These are phyloP conservation scores for Candida nitratophila DNA, from an alignment of 805 yeast genomes.

Conservation along the genomic window DNA sequence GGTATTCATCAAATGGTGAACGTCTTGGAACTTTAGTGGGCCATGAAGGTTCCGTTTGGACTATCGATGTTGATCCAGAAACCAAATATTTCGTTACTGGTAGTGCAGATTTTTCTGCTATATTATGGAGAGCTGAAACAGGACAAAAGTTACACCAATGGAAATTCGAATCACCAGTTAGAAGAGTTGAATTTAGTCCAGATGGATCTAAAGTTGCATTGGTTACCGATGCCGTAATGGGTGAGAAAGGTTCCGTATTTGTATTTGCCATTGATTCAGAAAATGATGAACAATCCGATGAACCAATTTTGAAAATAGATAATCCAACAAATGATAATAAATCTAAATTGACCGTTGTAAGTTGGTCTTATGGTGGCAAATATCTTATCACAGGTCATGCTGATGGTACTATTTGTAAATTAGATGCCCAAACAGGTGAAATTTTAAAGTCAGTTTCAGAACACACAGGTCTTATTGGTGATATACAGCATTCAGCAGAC, in stretches of 20 bases:
- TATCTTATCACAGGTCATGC: constrained; percentile 81
- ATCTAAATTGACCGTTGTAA: constrained; percentile 71
- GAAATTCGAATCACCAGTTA: constrained; percentile 77
- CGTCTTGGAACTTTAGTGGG: constrained; percentile 87
- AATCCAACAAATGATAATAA: constrained; percentile 46
- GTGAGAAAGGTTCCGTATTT: constrained; percentile 68
- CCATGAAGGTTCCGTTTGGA: constrained; percentile 92
- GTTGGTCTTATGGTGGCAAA: constrained; percentile 74
- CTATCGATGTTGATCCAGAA: constrained; percentile 74
- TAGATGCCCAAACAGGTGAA: constrained; percentile 71
- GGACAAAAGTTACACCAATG: constrained; percentile 74
- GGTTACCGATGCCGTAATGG: constrained; percentile 90
- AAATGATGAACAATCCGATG: constrained; percentile 36
- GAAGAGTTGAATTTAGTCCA: constrained; percentile 81
- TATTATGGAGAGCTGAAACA: constrained; percentile 74
- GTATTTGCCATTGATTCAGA: constrained; percentile 54
- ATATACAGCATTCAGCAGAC: constrained; percentile 84
- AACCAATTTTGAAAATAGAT: constrained; percentile 53
- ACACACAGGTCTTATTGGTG: constrained; percentile 78
- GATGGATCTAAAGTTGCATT: constrained; percentile 62
- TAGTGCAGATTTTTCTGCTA: constrained; percentile 80
- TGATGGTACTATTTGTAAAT: constrained; percentile 79
- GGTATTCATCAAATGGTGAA: constrained; percentile 96
- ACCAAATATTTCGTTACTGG: constrained; percentile 78
- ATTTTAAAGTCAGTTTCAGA: constrained; percentile 48